These are phyloP conservation scores for Solanum corneliomulleri DNA, from an alignment of 257 asterid species.

Conservation along the genomic window DNA sequence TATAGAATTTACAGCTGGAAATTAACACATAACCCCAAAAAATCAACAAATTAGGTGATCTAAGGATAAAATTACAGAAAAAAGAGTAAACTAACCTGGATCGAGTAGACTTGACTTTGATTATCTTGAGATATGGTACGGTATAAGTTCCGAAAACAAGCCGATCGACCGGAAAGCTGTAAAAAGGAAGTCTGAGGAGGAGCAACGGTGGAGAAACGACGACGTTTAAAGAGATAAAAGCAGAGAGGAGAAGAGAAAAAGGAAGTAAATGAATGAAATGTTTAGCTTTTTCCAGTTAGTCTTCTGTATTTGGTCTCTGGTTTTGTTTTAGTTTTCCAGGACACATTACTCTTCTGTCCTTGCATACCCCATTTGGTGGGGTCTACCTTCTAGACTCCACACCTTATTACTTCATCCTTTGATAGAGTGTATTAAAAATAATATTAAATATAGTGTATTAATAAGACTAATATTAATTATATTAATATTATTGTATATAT, in stretches of 20 bases:
- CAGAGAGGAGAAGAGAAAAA: not conserved
- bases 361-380: not conserved
- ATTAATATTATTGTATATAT: no score
- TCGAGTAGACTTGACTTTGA: constrained; percentile 32
- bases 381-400: not conserved
- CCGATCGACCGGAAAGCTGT: constrained; percentile 9
- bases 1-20: not conserved
- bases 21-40: not conserved
- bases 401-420: not conserved
- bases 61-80: not conserved
- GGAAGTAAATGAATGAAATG: not conserved
- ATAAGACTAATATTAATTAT: no score
- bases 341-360: not conserved
- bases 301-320: not conserved
- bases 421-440: not conserved
- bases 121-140: not conserved
- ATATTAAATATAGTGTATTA: no score
- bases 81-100: constrained; percentile 32
- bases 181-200: constrained; percentile 8
- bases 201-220: constrained; percentile 7
- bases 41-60: constrained; percentile 5
- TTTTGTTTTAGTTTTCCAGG: not conserved
- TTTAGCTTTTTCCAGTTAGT: not conserved
- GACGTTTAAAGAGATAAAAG: constrained; percentile 13
- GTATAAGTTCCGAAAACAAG: not conserved